phyloP scores from a whole-genome alignment of 805 yeast species.

The Pichia cabralensis region DNA sequence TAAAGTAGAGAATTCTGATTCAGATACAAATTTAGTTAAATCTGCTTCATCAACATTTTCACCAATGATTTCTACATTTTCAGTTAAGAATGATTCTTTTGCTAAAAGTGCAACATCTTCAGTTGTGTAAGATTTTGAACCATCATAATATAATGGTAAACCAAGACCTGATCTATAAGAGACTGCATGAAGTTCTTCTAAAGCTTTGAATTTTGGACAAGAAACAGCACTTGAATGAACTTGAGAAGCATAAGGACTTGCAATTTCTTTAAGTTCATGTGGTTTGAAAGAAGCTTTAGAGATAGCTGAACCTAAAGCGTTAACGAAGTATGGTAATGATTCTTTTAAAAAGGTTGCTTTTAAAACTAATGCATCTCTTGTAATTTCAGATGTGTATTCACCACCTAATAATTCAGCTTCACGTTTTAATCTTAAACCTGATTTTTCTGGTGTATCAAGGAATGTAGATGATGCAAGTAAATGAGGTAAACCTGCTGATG shows the following conservation, averaged over 20 bases:
- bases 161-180: slow-evolving; percentile 88
- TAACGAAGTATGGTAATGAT: slow-evolving; percentile 86
- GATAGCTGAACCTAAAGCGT: slow-evolving; percentile 67
- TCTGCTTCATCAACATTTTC: slow-evolving; percentile 67
- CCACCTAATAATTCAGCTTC: slow-evolving; percentile 95
- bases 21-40: slow-evolving; percentile 54
- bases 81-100: slow-evolving; percentile 52
- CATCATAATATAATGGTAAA: slow-evolving; percentile 68
- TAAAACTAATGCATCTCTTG: slow-evolving; percentile 78
- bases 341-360: slow-evolving; percentile 76
- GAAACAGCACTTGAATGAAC: slow-evolving; percentile 46
- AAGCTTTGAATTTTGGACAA: slow-evolving; percentile 48
- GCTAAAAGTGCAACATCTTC: slow-evolving; percentile 65
- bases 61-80: slow-evolving; percentile 63
- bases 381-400: slow-evolving; percentile 51
- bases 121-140: slow-evolving; percentile 41
- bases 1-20: slow-evolving; percentile 54
- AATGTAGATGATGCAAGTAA: slow-evolving; percentile 75
- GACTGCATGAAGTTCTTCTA: slow-evolving; percentile 68
- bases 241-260: slow-evolving; percentile 63
- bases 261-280: slow-evolving; percentile 77
- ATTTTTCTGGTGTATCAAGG: slow-evolving; percentile 70
- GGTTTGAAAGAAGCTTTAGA: slow-evolving; percentile 66
- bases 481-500: slow-evolving; percentile 76
- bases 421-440: slow-evolving; percentile 88